Evolutionary conservation across 2,329 filamentous ascomycete species (phyloP).

Genomic region (Laburnicola sp.): DNA sequence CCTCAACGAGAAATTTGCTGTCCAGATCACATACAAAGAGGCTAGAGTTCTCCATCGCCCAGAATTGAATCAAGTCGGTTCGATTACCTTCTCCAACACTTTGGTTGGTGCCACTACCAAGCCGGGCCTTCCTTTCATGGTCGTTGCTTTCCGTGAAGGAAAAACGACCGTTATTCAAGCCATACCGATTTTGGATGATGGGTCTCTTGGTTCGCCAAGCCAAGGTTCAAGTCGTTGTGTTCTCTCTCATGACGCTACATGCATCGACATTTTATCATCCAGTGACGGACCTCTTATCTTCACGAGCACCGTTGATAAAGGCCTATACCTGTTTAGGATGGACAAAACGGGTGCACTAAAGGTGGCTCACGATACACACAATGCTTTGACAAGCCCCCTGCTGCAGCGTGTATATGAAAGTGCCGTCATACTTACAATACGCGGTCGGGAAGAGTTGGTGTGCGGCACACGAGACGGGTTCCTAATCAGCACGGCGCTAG

Average conservation of each 20-base stretch:
- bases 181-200: conserved; percentile 20
- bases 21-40: conserved; percentile 38
- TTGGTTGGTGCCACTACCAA: conserved; percentile 29
- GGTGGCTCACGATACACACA: conserved; percentile 16
- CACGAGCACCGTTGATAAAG: conserved; percentile 34
- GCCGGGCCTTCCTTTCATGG: conserved; percentile 21
- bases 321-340: conserved; percentile 28
- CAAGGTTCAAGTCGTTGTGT: conserved; percentile 12
- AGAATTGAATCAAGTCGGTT: conserved; percentile 19
- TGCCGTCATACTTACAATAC: conserved; percentile 26
- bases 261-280: conserved; percentile 36
- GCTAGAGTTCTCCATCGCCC: conserved; percentile 29
- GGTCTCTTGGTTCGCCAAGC: conserved; percentile 16
- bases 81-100: conserved; percentile 18
- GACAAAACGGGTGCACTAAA: conserved; percentile 8
- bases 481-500: conserved; percentile 23
- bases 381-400: conserved; percentile 6
- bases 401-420: conserved; percentile 35
- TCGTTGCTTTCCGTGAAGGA: conserved; percentile 23
- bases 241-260: conserved; percentile 37
- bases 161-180: conserved; percentile 28
- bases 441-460: conserved; percentile 23
- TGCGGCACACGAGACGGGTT: conserved; percentile 45
- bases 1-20: conserved; percentile 22
- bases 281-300: conserved; percentile 25